Conservation (phyloP, 164 flowering plant genomes). For the Warburgia ugandensis region DNA sequence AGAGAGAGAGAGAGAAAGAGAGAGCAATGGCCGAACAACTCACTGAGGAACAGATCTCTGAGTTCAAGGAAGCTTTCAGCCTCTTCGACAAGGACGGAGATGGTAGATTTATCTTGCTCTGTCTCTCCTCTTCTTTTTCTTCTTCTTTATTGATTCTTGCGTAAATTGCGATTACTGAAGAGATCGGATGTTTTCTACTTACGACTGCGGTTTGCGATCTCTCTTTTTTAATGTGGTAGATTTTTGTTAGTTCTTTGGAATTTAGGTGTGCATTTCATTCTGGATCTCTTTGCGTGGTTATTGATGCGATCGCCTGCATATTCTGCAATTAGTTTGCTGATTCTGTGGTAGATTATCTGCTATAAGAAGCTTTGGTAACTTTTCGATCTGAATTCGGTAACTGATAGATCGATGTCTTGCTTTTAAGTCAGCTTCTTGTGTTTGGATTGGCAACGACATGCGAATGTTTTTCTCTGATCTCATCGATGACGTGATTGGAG, state of each 20-base stretch:
- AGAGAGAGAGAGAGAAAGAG: neutral
- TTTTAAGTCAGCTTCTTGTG: too few relatives aligned
- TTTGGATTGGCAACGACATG: too few relatives aligned
- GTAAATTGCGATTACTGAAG: too few relatives aligned
- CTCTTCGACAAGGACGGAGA: slow-evolving; percentile 36
- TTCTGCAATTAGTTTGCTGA: too few relatives aligned
- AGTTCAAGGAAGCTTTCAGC: slow-evolving; percentile 37
- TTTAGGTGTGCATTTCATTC: too few relatives aligned
- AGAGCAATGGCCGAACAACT: slow-evolving; percentile 29
- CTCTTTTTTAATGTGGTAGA: neutral
- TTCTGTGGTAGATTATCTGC: too few relatives aligned
- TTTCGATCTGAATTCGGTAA: too few relatives aligned
- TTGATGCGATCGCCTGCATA: neutral
- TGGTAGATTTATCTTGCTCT: slow-evolving; percentile 23
- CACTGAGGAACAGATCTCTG: slow-evolving; percentile 35
- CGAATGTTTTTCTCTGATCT: too few relatives aligned
- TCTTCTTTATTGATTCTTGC: neutral
- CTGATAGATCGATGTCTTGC: too few relatives aligned
- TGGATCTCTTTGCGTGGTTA: neutral
- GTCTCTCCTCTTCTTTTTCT: neutral
- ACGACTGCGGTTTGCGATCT: neutral
- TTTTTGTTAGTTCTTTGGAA: neutral
- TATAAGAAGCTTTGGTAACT: too few relatives aligned
- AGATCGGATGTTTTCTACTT: neutral
- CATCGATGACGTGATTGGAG: too few relatives aligned